Evolutionary conservation across 805 yeast genomes (phyloP).

Genomic region (Sugiyamaella chiloensis): DNA sequence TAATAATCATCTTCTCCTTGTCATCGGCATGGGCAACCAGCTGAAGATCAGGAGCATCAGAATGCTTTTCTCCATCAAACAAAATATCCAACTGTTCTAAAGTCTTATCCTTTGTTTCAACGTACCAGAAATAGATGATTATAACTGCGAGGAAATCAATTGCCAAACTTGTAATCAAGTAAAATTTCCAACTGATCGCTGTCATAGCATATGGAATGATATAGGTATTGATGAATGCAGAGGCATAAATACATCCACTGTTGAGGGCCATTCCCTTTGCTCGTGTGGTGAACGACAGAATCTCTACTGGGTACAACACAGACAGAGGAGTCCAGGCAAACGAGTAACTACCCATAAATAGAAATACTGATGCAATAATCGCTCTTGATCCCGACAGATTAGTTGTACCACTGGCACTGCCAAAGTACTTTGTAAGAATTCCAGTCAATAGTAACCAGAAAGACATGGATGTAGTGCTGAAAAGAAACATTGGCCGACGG

Average conservation of each 20-base stretch:
- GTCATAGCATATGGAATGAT: constrained; percentile 31
- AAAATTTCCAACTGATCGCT: constrained; percentile 33
- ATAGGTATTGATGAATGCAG: constrained; percentile 25
- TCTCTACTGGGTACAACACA: constrained; percentile 32
- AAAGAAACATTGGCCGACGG: constrained; percentile 53
- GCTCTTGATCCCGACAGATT: neutral
- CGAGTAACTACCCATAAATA: constrained; percentile 15
- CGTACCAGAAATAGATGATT: constrained; percentile 35
- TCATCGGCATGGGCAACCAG: neutral
- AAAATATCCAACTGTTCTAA: constrained; percentile 18
- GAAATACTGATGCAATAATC: constrained; percentile 12
- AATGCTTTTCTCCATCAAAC: constrained; percentile 6
- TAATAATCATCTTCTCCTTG: constrained; percentile 2
- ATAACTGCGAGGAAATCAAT: constrained; percentile 30
- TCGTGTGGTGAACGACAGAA: constrained; percentile 29
- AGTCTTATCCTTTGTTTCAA: constrained; percentile 24
- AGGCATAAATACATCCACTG: constrained; percentile 7
- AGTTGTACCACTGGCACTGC: neutral
- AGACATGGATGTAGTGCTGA: constrained; percentile 1
- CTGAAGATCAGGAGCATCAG: constrained; percentile 1
- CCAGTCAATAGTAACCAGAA: neutral
- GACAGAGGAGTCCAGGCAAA: constrained; percentile 36
- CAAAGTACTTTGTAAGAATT: neutral
- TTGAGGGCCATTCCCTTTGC: constrained; percentile 25
- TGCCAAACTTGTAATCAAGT: constrained; percentile 30